phyloP scores from a whole-genome alignment of 1,284 basidiomycete genomes.

The Megacollybia platyphylla region DNA sequence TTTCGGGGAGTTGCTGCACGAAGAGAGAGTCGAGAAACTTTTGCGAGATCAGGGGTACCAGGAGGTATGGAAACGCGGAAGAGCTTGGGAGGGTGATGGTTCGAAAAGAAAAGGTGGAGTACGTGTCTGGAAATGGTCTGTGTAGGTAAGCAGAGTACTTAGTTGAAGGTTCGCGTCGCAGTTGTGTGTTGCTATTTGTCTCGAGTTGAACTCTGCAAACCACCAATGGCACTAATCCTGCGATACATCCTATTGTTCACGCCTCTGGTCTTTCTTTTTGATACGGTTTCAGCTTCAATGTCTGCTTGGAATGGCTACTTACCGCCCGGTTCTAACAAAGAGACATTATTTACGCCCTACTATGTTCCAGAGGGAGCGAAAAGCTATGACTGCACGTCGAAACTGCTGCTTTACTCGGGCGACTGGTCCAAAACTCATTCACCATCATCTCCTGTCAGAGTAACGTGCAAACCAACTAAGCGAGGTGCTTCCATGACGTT shows the following conservation, averaged over 20 bases:
- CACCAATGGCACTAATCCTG: too few relatives aligned
- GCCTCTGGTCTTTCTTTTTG: constrained; percentile 5
- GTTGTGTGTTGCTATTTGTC: too few relatives aligned
- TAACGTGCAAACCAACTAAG: constrained; percentile 34
- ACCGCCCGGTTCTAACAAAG: constrained; percentile 32
- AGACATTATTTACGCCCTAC: constrained; percentile 44
- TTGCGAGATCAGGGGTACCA: constrained; percentile 52
- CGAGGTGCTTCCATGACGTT: constrained; percentile 40
- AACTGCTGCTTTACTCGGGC: constrained; percentile 46
- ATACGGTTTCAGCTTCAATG: constrained; percentile 14
- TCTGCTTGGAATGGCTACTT: constrained; percentile 58
- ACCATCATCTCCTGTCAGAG: constrained; percentile 32
- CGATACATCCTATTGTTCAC: constrained; percentile 6
- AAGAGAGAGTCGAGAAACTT: constrained; percentile 33
- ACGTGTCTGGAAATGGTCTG: constrained; percentile 41
- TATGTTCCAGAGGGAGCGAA: constrained; percentile 62
- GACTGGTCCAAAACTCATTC: constrained; percentile 45
- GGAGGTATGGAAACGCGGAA: constrained; percentile 53
- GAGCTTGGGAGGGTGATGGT: constrained; percentile 84
- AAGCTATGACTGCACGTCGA: constrained; percentile 54
- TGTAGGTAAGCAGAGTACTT: neutral
- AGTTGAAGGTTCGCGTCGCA: too few relatives aligned
- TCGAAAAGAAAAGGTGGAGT: constrained; percentile 65
- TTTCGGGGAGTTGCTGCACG: constrained; percentile 61
- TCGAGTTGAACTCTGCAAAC: too few relatives aligned